These are phyloP conservation scores for Aegilops tauschii DNA, from an alignment of 176 grass and related monocot species.

Conservation along the genomic window DNA sequence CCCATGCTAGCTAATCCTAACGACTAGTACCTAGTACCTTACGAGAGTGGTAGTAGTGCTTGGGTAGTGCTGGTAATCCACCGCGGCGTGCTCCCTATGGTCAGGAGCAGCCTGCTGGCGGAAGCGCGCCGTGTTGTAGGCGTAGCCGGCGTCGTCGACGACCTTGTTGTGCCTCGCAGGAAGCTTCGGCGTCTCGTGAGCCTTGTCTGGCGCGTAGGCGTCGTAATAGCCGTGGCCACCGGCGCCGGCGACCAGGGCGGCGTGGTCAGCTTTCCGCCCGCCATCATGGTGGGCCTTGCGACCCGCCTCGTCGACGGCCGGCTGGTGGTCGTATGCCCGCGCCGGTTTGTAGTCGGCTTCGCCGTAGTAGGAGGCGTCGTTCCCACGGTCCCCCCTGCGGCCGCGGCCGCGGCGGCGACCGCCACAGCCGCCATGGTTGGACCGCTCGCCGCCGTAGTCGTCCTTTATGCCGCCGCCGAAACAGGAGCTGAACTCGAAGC, in stretches of 20 bases:
- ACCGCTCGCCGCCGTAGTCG: no score
- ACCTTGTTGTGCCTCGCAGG: not conserved
- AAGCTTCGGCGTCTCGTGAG: not conserved
- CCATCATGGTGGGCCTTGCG: not conserved
- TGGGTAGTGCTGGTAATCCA: not conserved
- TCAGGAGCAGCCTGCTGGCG: not conserved
- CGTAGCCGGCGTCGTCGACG: not conserved
- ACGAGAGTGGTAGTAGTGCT: not conserved
- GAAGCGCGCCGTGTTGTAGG: not conserved
- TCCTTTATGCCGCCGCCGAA: no score
- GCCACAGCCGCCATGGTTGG: no score
- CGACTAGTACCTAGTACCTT: not conserved
- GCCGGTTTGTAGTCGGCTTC: not conserved
- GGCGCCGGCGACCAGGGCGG: no score
- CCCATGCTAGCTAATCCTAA: not conserved
- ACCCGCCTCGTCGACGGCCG: not conserved
- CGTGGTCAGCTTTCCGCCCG: not conserved
- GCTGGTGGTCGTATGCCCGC: not conserved
- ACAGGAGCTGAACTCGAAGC: no score
- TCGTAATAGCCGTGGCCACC: not conserved
- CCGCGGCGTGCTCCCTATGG: not conserved
- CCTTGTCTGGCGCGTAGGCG: not conserved
- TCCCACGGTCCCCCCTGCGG: no score
- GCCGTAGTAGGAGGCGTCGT: not conserved
- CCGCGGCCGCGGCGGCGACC: no score